Base-by-base conservation (phyloP, 1,139 yeast genomes). In the Ashbya aceris region DNA sequence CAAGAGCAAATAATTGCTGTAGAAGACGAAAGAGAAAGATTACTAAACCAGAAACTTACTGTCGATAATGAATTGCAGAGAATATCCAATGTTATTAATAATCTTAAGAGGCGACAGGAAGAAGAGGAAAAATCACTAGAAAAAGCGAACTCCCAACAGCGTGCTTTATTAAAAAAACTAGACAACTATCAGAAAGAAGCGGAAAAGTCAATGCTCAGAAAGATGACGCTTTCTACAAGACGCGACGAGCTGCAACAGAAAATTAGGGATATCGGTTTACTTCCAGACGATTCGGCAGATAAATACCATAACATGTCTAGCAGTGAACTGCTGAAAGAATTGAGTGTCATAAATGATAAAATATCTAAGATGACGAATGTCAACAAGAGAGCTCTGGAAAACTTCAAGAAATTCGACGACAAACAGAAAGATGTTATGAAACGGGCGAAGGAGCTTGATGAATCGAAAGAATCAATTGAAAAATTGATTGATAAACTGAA, bases 331-430 rank as follows among this genome's bases (percentile, higher is more conserved):
- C 64, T 85, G 38, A 56, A 60, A n/a, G 67, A 73, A 44, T 69
- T 86, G 50, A 79, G 76, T 44, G 64, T 65, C 33, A 73, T 79
- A 5, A 77, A 80, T 40, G 75, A 73, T 34, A 74, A 73, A 30
- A 68, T 87, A 36, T 72, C 74, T 33, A 72, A 77, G 52, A 83
- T 76, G 60, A 74, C 77, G 17, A 95, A 86, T 60, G 84, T 91
- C 45, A 91, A 91, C 64, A 84, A 83, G 58, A 84, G 86, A 56
- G 96, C 98, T 0, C 70, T 84, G 52, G 97, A 89, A 55, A 96
- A 91, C 58, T 85, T 73, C 58, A 69, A 72, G 43, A 79, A 76
- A 35, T 89, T 87, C 58, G 76, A 83, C 11, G 77, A 74, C 47
- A 93, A 87, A 59, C 71, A 83, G 44, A 82, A 77, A 40, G 82